phyloP scores from a whole-genome alignment of 257 asterid genomes.

The Rehmannia glutinosa region DNA sequence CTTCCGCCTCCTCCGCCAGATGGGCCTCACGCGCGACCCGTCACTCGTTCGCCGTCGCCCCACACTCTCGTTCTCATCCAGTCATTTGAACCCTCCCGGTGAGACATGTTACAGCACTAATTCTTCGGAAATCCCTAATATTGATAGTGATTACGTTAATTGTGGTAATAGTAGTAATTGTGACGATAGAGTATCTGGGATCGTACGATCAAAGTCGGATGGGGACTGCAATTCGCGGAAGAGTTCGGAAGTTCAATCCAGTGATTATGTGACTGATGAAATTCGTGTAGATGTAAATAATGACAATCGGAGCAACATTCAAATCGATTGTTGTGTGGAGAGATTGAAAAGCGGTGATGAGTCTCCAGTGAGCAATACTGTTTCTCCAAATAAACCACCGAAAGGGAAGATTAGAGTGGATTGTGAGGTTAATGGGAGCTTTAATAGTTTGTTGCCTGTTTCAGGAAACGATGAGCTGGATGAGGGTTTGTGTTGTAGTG shows the following conservation, averaged over 20 bases:
- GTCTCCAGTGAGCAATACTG: constrained; percentile 2
- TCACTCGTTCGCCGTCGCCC: constrained; percentile 48
- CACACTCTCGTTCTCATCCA: constrained; percentile 31
- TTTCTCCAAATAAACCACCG: constrained; percentile 29
- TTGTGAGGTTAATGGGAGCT: constrained; percentile 2
- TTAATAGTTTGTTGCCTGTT: constrained; percentile 2
- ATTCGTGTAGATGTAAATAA: constrained; percentile 12
- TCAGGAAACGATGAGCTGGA: constrained; percentile 4
- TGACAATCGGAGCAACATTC: background rate
- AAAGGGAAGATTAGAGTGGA: constrained; percentile 21
- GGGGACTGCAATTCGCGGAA: constrained; percentile 27
- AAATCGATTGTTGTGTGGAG: background rate
- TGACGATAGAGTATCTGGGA: constrained; percentile 22
- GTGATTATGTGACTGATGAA: background rate
- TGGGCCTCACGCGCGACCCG: constrained; percentile 69
- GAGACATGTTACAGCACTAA: background rate
- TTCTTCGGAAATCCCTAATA: background rate
- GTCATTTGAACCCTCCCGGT: constrained; percentile 20
- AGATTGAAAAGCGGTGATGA: constrained; percentile 16
- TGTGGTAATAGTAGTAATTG: constrained; percentile 2
- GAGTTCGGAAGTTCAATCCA: background rate
- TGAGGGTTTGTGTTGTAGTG: constrained; percentile 7
- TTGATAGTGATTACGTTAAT: constrained; percentile 8
- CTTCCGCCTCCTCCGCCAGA: constrained; percentile 44
- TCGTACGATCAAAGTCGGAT: constrained; percentile 48